Conservation (phyloP, 139 green algal genomes). For the Raphidocelis subcapitata region DNA sequence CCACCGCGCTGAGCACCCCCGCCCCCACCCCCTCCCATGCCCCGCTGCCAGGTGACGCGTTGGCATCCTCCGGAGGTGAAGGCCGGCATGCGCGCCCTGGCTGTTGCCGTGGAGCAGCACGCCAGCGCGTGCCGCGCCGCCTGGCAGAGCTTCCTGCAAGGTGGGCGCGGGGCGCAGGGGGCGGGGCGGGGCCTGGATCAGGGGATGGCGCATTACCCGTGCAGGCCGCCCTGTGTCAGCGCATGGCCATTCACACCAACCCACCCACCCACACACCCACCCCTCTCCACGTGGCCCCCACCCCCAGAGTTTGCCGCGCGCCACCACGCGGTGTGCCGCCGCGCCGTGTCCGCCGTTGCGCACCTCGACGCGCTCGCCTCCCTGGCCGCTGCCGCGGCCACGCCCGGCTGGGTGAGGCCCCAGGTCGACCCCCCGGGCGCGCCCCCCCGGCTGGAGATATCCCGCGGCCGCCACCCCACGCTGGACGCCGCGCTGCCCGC, state of each 20-base stretch:
- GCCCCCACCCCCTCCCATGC: background rate
- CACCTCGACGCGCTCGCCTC: slow-evolving; percentile 75
- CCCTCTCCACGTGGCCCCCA: too few relatives aligned
- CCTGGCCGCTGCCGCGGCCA: slow-evolving; percentile 59
- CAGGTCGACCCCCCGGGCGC: slow-evolving; percentile 30
- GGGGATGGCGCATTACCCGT: background rate
- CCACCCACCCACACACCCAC: background rate
- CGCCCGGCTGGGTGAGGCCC: slow-evolving; percentile 33
- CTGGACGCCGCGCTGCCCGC: slow-evolving; percentile 65
- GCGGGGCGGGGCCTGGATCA: background rate
- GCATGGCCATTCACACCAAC: background rate
- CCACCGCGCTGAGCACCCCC: too few relatives aligned
- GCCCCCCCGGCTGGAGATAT: slow-evolving; percentile 51
- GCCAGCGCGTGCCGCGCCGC: slow-evolving; percentile 17
- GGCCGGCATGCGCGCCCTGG: slow-evolving; percentile 31
- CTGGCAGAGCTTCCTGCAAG: slow-evolving; percentile 41
- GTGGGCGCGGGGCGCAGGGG: slow-evolving; percentile 13
- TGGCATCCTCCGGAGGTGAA: slow-evolving; percentile 39
- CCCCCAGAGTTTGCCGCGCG: background rate
- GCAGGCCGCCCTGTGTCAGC: background rate
- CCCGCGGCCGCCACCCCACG: slow-evolving; percentile 71
- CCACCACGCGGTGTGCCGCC: slow-evolving; percentile 51
- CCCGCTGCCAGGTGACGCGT: background rate
- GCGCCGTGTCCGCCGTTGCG: slow-evolving; percentile 62
- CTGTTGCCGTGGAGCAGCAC: slow-evolving; percentile 41